Evolutionary conservation across 192 early-diverging fungal species (phyloP).

Genomic region (Rhizoclosmatium globosum): DNA sequence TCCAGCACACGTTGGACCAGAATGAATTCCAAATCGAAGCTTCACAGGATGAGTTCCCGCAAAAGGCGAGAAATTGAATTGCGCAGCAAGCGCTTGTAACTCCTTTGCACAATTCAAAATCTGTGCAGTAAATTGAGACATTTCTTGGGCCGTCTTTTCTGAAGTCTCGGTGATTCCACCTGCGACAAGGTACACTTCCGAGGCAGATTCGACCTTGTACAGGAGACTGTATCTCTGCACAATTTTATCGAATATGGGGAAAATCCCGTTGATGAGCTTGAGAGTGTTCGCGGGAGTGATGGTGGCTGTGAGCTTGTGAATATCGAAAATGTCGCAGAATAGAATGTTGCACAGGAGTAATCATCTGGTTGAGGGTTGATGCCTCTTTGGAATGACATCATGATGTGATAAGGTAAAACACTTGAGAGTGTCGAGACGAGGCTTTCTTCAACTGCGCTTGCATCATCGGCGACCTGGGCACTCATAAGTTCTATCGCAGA

Average conservation of each 20-base stretch:
- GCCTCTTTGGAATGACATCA: constrained; percentile 34
- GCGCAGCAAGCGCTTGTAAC: not conserved
- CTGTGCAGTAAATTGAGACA: constrained; percentile 1
- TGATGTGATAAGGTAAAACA: constrained; percentile 34
- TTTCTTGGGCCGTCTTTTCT: not conserved
- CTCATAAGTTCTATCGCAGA: constrained; percentile 30
- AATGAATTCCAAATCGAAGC: constrained; percentile 46
- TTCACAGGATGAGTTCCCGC: constrained; percentile 28
- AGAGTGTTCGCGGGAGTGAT: constrained; percentile 13
- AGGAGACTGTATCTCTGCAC: not conserved
- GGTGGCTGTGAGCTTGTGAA: constrained; percentile 2
- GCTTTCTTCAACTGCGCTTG: constrained; percentile 25
- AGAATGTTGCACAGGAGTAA: constrained; percentile 26
- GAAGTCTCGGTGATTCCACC: constrained; percentile 22
- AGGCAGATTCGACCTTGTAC: constrained; percentile 28
- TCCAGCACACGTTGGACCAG: constrained; percentile 44
- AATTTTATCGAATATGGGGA: constrained; percentile 23
- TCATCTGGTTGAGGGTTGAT: constrained; percentile 26
- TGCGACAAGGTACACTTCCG: constrained; percentile 31
- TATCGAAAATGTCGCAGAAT: constrained; percentile 25
- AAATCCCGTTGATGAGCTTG: constrained; percentile 28
- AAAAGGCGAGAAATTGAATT: constrained; percentile 7
- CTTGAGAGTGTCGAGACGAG: constrained; percentile 31
- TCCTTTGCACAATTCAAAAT: constrained; percentile 8
- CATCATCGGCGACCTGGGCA: constrained; percentile 33